Evolutionary conservation across 2,329 filamentous ascomycete species (phyloP).

Genomic region (Bipolaris gigantea): DNA sequence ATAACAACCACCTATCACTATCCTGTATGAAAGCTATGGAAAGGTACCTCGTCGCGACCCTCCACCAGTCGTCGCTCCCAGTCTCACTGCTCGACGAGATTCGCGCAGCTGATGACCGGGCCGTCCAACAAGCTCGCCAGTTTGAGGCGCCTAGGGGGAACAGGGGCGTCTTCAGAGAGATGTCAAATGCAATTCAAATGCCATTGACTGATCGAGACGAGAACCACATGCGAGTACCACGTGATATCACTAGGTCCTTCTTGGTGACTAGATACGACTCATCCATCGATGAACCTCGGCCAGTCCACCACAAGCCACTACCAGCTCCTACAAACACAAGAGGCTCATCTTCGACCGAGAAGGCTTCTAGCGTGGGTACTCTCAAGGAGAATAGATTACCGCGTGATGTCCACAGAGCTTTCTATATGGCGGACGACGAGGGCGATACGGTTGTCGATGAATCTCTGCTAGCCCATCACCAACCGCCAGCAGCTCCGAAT

Average conservation of each 20-base stretch:
- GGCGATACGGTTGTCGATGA: too few species aligned
- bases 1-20: neutral
- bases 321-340: too few species aligned
- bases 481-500: too few species aligned
- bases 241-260: neutral
- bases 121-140: neutral
- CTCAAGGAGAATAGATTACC: too few species aligned
- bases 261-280: neutral
- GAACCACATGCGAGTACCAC: neutral
- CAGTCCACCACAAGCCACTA: too few species aligned
- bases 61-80: neutral
- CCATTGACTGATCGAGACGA: neutral
- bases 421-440: too few species aligned
- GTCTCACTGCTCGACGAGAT: neutral
- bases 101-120: neutral
- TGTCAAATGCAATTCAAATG: neutral
- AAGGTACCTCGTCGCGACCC: neutral
- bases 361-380: too few species aligned
- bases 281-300: too few species aligned
- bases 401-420: too few species aligned
- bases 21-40: neutral
- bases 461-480: too few species aligned
- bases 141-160: neutral
- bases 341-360: too few species aligned
- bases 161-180: neutral